Base-by-base conservation (phyloP, 306 rosid species). In the Carpinus fangiana region DNA sequence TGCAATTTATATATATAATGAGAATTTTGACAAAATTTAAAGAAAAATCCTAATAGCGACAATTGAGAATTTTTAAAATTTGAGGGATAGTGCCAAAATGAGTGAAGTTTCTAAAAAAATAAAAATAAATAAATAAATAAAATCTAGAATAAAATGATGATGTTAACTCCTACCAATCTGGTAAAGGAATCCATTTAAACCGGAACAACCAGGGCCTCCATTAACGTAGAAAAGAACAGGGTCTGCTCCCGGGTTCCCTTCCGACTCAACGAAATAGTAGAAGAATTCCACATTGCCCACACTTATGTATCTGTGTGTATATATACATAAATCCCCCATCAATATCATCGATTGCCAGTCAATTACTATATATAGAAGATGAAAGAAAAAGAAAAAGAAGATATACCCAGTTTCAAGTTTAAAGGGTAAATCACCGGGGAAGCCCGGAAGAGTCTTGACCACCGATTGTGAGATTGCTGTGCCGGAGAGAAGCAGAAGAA, bases 181-280 rank as follows among this genome's bases (percentile, higher is more conserved):
- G 69, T 68, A 77, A 21, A 77, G 45, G 34, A 77, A 67, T 54
- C 81, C 81, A 11, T 77, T 77, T 23, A 77, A 11, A 26, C 81
- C 81, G 2, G 75, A 68, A 46, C 81, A 77, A 8, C 81, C 81
- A 54, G 81, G 81, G 26, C 81, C 81, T 14, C 81, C 81, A 67
- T 77, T 77, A 10, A 52, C 9, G 74, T 76, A 76, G 60, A 77
- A 75, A 2, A 77, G 48, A 45, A 77, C 18, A 54, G 81, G 81
- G 10, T 77, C 81, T 20, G 69, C 56, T 43, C 34, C 68, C 2
- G 81, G 81, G 45, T 54, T 68, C 56, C 75, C 69, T 69, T 77
- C 26, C 4, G 81, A 77, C 56, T 38, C 81, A 4, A 55, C 74
- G 34, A 77, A 77, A 62, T 77, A 77, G 67, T 68, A 77, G 81